Percentiles rank a stretch among this genome's conserved stretches.
Evolutionary conservation across 1,139 yeast species (phyloP).

Genomic region (Candida frijolesensis): DNA sequence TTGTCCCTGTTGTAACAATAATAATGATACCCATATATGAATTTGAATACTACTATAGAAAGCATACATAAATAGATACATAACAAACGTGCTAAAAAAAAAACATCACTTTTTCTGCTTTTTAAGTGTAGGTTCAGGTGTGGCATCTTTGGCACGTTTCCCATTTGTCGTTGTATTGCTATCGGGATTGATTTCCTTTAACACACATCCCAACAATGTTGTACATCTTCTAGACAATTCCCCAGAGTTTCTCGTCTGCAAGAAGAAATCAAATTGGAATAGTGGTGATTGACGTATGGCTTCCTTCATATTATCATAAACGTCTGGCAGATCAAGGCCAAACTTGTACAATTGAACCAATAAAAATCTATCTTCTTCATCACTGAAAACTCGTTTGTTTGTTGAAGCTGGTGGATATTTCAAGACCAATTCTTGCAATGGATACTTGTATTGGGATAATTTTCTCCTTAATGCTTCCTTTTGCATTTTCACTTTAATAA

Average conservation of each 20-base stretch:
- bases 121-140: conserved; percentile 16
- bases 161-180: conserved; percentile 11
- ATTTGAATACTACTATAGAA: conserved; percentile 2
- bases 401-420: conserved; percentile 63
- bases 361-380: conserved; percentile 74
- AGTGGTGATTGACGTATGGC: conserved; percentile 62
- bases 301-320: conserved; percentile 64
- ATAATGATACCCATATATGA: background rate
- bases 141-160: conserved; percentile 20
- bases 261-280: conserved; percentile 70
- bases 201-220: conserved; percentile 64
- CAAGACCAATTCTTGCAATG: conserved; percentile 63
- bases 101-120: conserved; percentile 13
- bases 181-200: conserved; percentile 52
- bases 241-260: conserved; percentile 64
- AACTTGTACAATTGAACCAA: conserved; percentile 63
- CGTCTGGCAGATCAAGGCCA: conserved; percentile 67
- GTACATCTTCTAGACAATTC: conserved; percentile 71
- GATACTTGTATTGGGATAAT: conserved; percentile 59
- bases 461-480: conserved; percentile 70
- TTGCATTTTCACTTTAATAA: conserved; percentile 57
- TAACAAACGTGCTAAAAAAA: background rate
- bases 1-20: background rate
- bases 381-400: conserved; percentile 61
- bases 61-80: background rate